phyloP scores from a whole-genome alignment of 2,329 filamentous ascomycete species.

The Torrubiellomyces zombiae region DNA sequence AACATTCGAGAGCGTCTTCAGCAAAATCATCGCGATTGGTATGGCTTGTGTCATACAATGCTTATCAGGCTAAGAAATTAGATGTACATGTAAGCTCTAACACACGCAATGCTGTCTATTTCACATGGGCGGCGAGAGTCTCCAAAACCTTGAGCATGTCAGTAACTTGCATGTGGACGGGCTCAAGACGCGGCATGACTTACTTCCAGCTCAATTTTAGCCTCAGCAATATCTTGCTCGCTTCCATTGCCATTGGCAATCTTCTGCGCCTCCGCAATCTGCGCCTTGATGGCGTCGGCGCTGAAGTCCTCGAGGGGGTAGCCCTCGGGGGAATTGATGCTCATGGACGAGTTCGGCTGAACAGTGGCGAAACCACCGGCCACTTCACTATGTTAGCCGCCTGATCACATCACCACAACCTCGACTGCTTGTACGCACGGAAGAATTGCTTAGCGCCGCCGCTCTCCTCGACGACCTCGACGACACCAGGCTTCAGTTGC shows the following conservation, averaged over 20 bases:
- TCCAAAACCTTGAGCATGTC: conserved; percentile 49
- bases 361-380: conserved; percentile 95
- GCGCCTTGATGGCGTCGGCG: conserved; percentile 70
- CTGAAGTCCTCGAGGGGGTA: conserved; percentile 94
- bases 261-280: conserved; percentile 93
- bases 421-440: conserved; percentile 55
- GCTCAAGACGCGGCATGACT: conserved; percentile 3
- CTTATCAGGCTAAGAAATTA: conserved; percentile 17
- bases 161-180: conserved; percentile 1
- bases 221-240: conserved; percentile 95
- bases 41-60: conserved; percentile 20
- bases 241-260: conserved; percentile 78
- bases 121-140: conserved; percentile 64
- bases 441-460: conserved; percentile 92
- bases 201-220: conserved; percentile 98
- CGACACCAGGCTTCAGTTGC: conserved; percentile 90
- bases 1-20: too few species aligned
- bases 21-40: conserved; percentile 15
- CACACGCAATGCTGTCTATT: conserved; percentile 44
- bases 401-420: too few species aligned
- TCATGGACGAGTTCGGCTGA: conserved; percentile 84
- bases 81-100: conserved; percentile 26
- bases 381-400: conserved; percentile 34
- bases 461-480: conserved; percentile 90
- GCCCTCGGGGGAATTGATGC: conserved; percentile 96